Evolutionary conservation across 768 basidiomycete species (phyloP), one percentile per base, ranked within the genome.

Genomic region (Russula sp.): DNA sequence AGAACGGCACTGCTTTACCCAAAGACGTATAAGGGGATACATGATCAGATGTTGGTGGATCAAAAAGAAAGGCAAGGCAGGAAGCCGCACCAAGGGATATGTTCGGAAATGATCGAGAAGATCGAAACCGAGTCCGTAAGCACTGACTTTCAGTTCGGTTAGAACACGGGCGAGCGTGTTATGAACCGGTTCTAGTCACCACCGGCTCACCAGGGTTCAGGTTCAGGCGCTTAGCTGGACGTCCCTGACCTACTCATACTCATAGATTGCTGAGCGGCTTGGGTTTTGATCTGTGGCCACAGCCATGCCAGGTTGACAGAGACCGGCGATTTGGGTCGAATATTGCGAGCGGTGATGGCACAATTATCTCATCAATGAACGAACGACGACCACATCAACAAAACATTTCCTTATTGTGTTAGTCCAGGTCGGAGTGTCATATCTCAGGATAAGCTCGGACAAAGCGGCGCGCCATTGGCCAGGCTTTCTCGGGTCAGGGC

Each of bases 401-500:
- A 43, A 20, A 42, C 52, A 47, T 63, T 63, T 55, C 58, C 62
- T 59, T 55, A 59, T 63, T 63, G 52, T 63, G 62, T 55, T 63
- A 63, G 62, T 18, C 47, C 57, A 63, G 62, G 62, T 63, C 58
- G 62, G 52, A 53, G 57, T 63, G 51, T 48, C 61, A 63, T 53
- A 50, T 58, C 56, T 42, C 56, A 14, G 32, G 38, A 54, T 54
- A 54, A 10, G 14, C 52, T 54, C 61, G 56, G 45, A 20, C 56
- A 53, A 62, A 48, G 61, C 46, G 36, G 29, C 46, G 56, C 56
- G 38, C 57, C 57, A 59, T 59, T 48, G 56, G 61, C 38, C 50
- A 48, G 61, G 45, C 32, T 52, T 58, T 41, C 56, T 58, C 57
- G 38, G 61, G 51, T 63, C 57, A 58, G 51, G 29, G 29, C 39